Evolutionary conservation across 768 basidiomycete species (phyloP).

Genomic region (Calocybe gangraenosa): DNA sequence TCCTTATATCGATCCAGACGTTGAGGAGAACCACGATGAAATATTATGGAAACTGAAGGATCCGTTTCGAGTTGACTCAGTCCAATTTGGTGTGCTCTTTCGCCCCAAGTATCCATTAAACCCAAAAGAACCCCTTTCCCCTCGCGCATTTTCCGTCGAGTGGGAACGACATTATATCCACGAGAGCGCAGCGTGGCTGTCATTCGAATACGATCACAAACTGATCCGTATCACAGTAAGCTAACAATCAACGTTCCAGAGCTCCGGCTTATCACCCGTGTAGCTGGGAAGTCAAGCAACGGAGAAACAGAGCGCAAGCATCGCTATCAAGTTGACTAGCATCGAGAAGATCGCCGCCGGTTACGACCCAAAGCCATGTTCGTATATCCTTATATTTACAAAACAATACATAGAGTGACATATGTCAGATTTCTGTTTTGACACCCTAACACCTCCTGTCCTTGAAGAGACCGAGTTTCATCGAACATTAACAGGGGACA

Average conservation of each 20-base stretch:
- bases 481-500: conserved; percentile 40
- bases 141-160: conserved; percentile 65
- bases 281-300: conserved; percentile 57
- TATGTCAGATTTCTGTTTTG: conserved; percentile 60
- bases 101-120: conserved; percentile 28
- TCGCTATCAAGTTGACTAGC: conserved; percentile 53
- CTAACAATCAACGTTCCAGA: not conserved
- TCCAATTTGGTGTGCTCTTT: conserved; percentile 68
- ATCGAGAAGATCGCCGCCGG: conserved; percentile 61
- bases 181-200: conserved; percentile 47
- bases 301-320: conserved; percentile 45
- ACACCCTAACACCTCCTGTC: conserved; percentile 59
- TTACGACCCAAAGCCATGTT: conserved; percentile 64
- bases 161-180: conserved; percentile 52
- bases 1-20: conserved; percentile 49
- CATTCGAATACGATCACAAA: conserved; percentile 68
- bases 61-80: conserved; percentile 49
- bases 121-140: conserved; percentile 24
- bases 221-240: conserved; percentile 57
- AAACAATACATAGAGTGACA: too few species aligned
- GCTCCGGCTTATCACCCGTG: conserved; percentile 2
- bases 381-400: conserved; percentile 22
- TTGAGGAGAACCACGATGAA: conserved; percentile 43
- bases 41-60: conserved; percentile 41
- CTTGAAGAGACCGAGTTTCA: conserved; percentile 61